Conservation (phyloP, 164 flowering plant species). For the Liquidambar formosana region DNA sequence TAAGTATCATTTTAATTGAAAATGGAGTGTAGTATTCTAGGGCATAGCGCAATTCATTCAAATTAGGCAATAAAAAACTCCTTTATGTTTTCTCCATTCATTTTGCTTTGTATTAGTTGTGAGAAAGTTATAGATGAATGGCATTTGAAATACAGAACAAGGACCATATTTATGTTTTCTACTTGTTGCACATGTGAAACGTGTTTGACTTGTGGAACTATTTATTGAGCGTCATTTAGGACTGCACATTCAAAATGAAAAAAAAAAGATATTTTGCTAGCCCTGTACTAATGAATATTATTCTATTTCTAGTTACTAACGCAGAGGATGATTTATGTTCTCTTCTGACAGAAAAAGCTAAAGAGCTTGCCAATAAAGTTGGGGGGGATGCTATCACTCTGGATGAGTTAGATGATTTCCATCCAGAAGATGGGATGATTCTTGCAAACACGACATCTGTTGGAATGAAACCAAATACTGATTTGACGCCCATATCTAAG, state of each 20-base stretch:
- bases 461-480: constrained; percentile 67
- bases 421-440: constrained; percentile 65
- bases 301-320: not conserved
- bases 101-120: too few relatives aligned
- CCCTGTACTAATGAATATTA: not conserved
- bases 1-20: too few relatives aligned
- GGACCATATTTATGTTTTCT: too few relatives aligned
- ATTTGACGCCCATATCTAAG: constrained; percentile 62
- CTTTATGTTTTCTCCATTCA: too few relatives aligned
- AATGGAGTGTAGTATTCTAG: too few relatives aligned
- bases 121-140: too few relatives aligned
- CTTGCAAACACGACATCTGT: constrained; percentile 74
- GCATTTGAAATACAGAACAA: too few relatives aligned
- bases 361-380: constrained; percentile 52
- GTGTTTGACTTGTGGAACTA: too few relatives aligned
- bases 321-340: not conserved
- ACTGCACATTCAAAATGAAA: not conserved
- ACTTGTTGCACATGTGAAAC: too few relatives aligned
- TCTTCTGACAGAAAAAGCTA: constrained; percentile 46
- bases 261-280: constrained; percentile 1
- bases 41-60: too few relatives aligned
- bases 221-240: too few relatives aligned
- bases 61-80: too few relatives aligned
- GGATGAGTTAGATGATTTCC: constrained; percentile 42
- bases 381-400: constrained; percentile 65